Evolutionary conservation across 2,329 filamentous ascomycete species (phyloP), one percentile per base, ranked within the genome.

Genomic region (Lasiodiplodia citricola): DNA sequence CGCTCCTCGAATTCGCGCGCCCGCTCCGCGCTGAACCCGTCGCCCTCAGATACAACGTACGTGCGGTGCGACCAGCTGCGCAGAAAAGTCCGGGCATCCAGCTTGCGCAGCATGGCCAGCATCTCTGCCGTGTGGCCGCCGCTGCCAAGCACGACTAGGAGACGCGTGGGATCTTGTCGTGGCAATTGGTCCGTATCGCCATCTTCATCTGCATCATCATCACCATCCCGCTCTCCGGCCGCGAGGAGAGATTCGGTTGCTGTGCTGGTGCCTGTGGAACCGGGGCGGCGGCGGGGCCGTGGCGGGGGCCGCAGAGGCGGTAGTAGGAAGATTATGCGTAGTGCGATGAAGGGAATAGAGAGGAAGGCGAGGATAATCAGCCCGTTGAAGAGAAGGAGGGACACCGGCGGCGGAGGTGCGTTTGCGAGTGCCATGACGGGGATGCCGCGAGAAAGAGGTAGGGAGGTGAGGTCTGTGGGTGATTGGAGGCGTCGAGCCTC

Each of bases 61-160:
- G 93, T 95, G 31, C 96, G 88, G 13, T n/a, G 41, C 25, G 51
- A 44, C 58, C 60, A 68, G 60, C 60, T 65, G 74, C 92, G 90
- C 5, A 81, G 83, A 76, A 81, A 84, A 63, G 79, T 78, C 8
- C 69, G 63, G 65, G 80, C 79, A 67, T 82, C 77, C 1, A 90
- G 81, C 72, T 86, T 87, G 73, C 84, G 83, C 73, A 99, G 88
- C 83, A 97, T 92, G 75, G 91, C 89, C 71, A 97, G 85, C 92
- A 99, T 97, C 80, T 99, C 96, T 58, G 93, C 90, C 0, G 96
- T 97, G 81, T 99, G 96, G 0, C 96, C 96, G 38, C 96, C 96
- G 2, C 92, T 96, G 65, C 96, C 96, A 28, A 98, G 90, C 31
- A 98, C 90, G 71, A 97, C 87, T 38, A 97, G 84, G 66, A 94